These are phyloP conservation scores for Oemleria cerasiformis DNA, from an alignment of 306 rosid genomes.

Conservation along the genomic window DNA sequence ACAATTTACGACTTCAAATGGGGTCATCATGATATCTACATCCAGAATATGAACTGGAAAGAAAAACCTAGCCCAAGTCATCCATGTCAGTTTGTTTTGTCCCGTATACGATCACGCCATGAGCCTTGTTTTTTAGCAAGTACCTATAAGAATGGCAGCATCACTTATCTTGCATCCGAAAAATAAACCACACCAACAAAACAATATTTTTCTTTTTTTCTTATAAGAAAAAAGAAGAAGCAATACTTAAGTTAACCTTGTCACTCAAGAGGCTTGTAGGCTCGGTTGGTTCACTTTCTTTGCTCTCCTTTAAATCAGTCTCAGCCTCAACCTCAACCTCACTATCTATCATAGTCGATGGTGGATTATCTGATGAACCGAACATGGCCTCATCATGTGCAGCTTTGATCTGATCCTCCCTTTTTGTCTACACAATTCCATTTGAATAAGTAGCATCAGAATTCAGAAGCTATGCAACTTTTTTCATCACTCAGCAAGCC, in stretches of 20 bases:
- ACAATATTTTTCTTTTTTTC: not conserved
- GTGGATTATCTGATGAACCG: slow-evolving; percentile 48
- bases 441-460: slow-evolving; percentile 3
- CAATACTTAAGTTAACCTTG: slow-evolving; percentile 47
- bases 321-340: slow-evolving; percentile 60
- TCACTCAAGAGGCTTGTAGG: slow-evolving; percentile 67
- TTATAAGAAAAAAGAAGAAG: not conserved
- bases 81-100: slow-evolving; percentile 9
- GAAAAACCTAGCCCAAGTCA: not conserved
- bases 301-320: slow-evolving; percentile 36
- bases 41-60: not conserved
- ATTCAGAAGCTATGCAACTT: not conserved
- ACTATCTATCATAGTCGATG: slow-evolving; percentile 36
- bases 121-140: slow-evolving; percentile 79
- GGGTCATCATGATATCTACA: not conserved
- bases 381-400: slow-evolving; percentile 97
- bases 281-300: slow-evolving; percentile 27
- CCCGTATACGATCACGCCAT: slow-evolving; percentile 89
- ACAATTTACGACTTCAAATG: not conserved
- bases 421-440: slow-evolving; percentile 51
- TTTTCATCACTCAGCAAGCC: not conserved
- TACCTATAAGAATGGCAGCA: slow-evolving; percentile 46
- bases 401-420: slow-evolving; percentile 72
- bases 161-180: not conserved
- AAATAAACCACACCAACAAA: not conserved